Base-by-base conservation (phyloP, 495 filamentous ascomycete genomes). In the Podospora appendiculata region DNA sequence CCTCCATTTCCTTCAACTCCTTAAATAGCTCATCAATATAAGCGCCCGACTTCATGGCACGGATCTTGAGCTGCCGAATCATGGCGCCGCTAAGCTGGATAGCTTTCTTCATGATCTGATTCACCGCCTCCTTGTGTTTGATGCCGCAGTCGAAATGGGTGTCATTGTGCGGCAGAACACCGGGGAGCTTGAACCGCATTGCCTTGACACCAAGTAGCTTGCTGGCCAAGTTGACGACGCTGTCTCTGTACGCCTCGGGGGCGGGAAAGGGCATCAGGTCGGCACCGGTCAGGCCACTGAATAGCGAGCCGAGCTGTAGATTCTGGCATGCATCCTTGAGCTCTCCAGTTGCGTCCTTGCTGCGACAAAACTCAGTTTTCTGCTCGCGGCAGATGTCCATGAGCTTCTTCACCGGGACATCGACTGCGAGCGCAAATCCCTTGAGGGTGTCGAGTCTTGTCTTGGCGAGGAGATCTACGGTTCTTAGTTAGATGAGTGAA, bases 291-390 rank as follows among this genome's bases (percentile, higher is more conserved):
- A 65, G 41, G 3, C 40, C 52, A 36, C 48, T 45, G n/a, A 57
- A 14, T 3, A 59, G 36, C 0, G 55, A 62, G 7, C 62, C 59
- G n/a, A 65, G 53, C 42, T 65, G 62, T 36, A 46, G 48, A 13
- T 45, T 32, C 33, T 50, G 45, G 45, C 62, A 65, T 0, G 48
- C 16, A 14, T 57, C 41, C 42, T 56, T 59, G 19, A 51, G 12
- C 0, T 54, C 53, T 1, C 35, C 17, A 0, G 19, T 32, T 8
- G 48, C 51, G n/a, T 57, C 49, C 34, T 50, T 51, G 32, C 36
- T 16, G 11, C 52, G 54, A 41, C 62, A 65, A 32, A 48, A 60
- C 16, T 47, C 32, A 5, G 38, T 10, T 0, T 10, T 25, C 2
- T 44, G 33, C 5, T 49, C 13, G 13, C 36, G 11, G 13, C 13